Conservation (phyloP, 2,329 filamentous ascomycete genomes). For the Lasiodiplodia sp. region DNA sequence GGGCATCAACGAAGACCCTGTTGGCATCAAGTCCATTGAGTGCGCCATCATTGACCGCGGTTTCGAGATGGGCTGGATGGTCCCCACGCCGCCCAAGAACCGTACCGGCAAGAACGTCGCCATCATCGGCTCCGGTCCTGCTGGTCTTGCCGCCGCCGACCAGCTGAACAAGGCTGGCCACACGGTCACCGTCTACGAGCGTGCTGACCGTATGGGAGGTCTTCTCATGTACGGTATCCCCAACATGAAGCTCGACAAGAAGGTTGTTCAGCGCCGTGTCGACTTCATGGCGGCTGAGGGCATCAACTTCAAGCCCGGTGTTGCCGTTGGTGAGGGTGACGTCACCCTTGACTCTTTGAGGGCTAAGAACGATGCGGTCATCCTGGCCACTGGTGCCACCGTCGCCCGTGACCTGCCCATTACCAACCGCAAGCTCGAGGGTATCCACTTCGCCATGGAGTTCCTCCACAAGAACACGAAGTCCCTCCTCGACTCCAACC, state of each 20-base stretch:
- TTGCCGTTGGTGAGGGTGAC: conserved; percentile 77
- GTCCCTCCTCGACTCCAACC: conserved; percentile 90
- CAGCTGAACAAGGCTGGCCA: conserved; percentile 95
- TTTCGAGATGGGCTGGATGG: conserved; percentile 98
- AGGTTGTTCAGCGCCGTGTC: conserved; percentile 91
- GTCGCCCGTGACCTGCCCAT: conserved; percentile 93
- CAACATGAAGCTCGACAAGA: conserved; percentile 99
- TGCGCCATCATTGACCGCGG: conserved; percentile 97
- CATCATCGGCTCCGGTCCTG: conserved; percentile 89
- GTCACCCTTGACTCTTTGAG: conserved; percentile 75
- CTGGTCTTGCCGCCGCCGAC: conserved; percentile 88
- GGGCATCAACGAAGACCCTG: conserved; percentile 95
- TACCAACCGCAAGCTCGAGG: conserved; percentile 84
- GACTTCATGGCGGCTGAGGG: conserved; percentile 95
- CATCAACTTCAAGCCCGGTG: conserved; percentile 79
- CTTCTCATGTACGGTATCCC: conserved; percentile 98
- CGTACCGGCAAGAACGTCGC: conserved; percentile 90
- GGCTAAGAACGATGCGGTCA: conserved; percentile 78
- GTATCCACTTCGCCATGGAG: conserved; percentile 96
- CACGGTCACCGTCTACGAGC: conserved; percentile 88
- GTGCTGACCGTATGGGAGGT: conserved; percentile 87
- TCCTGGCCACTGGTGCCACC: conserved; percentile 91
- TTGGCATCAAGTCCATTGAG: conserved; percentile 98
- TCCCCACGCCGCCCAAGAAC: conserved; percentile 77
- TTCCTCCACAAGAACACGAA: conserved; percentile 98